Conservation (phyloP, 2,329 filamentous ascomycete genomes). For the Fusarium palustre region DNA sequence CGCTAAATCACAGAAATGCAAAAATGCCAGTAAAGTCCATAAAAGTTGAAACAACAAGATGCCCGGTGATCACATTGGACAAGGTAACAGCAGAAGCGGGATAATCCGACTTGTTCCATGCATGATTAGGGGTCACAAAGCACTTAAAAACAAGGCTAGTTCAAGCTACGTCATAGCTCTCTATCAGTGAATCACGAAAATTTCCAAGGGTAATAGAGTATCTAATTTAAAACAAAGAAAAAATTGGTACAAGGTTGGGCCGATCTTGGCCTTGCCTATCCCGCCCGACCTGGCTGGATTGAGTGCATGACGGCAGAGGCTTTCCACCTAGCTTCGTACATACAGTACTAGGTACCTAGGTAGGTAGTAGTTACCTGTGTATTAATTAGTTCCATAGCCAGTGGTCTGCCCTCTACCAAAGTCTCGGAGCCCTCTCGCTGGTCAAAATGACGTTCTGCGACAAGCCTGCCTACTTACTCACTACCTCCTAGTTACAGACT, state of each 20-base stretch:
- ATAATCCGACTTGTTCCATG: constrained; percentile 6
- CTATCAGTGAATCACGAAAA: constrained; percentile 34
- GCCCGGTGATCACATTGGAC: neutral
- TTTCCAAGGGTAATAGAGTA: constrained; percentile 15
- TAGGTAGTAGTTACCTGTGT: no score
- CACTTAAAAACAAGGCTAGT: constrained; percentile 35
- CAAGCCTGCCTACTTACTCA: neutral
- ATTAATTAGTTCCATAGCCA: constrained; percentile 28
- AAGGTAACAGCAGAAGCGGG: neutral
- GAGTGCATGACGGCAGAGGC: constrained; percentile 38
- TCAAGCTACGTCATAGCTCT: constrained; percentile 33
- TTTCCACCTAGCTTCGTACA: constrained; percentile 2
- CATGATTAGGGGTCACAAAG: constrained; percentile 17
- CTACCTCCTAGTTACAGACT: neutral
- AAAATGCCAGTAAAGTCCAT: neutral
- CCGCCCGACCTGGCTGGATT: neutral
- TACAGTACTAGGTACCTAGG: no score
- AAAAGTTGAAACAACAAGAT: neutral
- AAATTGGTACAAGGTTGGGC: constrained; percentile 13
- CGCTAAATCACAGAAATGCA: neutral
- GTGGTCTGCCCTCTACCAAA: constrained; percentile 11
- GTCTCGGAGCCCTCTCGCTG: neutral
- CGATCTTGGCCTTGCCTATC: neutral
- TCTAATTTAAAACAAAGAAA: neutral
- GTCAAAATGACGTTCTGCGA: constrained; percentile 17